Conservation (phyloP, 2,329 filamentous ascomycete genomes). For the Aureobasidium pullulans region DNA sequence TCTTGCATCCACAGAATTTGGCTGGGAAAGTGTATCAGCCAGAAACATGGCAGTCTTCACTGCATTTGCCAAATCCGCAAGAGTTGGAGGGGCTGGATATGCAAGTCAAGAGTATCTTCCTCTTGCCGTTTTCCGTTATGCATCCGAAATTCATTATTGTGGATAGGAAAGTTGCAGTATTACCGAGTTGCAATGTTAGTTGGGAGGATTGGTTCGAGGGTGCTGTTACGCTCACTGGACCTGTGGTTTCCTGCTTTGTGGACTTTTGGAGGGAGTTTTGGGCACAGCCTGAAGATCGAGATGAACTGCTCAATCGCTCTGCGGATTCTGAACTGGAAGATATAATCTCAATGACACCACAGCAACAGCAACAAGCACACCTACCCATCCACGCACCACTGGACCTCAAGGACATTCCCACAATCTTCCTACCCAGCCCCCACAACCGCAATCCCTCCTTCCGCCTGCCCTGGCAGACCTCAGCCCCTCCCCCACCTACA, state of each 20-base stretch:
- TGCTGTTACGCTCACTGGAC: conserved; percentile 59
- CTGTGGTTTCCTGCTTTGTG: conserved; percentile 54
- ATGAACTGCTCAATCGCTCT: neutral
- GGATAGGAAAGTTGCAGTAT: conserved; percentile 57
- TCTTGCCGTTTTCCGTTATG: conserved; percentile 77
- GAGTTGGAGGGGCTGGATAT: conserved; percentile 57
- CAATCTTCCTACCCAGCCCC: conserved; percentile 64
- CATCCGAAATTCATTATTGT: conserved; percentile 77
- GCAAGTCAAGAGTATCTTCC: conserved; percentile 68
- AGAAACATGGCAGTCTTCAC: conserved; percentile 49
- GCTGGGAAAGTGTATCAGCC: conserved; percentile 56
- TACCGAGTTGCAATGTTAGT: conserved; percentile 78
- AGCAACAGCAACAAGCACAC: neutral
- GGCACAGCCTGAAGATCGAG: conserved; percentile 32
- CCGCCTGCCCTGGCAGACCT: conserved; percentile 45
- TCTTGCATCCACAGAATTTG: conserved; percentile 60
- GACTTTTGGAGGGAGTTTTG: conserved; percentile 65
- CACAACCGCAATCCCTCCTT: conserved; percentile 64
- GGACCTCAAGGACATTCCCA: conserved; percentile 34
- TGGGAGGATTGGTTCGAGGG: conserved; percentile 87
- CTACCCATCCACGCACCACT: neutral
- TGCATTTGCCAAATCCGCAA: conserved; percentile 56
- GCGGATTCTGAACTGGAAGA: neutral
- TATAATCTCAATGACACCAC: neutral
- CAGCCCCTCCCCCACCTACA: conserved; percentile 50